phyloP scores from a whole-genome alignment of 306 rosid genomes.

The Quercus aquifolioides region DNA sequence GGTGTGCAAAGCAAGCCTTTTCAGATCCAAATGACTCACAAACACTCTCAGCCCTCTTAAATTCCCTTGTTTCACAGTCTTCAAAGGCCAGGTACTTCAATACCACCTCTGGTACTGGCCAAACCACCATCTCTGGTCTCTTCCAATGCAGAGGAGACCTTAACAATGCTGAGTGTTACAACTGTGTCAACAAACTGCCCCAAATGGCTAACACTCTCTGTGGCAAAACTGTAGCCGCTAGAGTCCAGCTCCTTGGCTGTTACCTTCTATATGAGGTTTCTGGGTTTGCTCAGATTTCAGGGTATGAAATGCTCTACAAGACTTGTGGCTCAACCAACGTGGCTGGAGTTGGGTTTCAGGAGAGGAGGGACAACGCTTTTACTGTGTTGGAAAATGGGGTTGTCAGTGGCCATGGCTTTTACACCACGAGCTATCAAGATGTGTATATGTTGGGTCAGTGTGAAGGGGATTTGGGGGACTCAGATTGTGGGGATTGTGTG shows the following conservation, averaged over 20 bases:
- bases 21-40: constrained; percentile 90
- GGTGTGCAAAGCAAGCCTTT: constrained; percentile 78
- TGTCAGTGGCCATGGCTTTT: constrained; percentile 74
- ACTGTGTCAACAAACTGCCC: constrained; percentile 76
- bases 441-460: constrained; percentile 86
- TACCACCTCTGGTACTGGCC: constrained; percentile 62
- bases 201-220: constrained; percentile 52
- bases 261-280: constrained; percentile 73
- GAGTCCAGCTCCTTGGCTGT: constrained; percentile 84
- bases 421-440: constrained; percentile 62
- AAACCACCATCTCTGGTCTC: constrained; percentile 60
- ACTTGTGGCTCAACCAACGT: constrained; percentile 62
- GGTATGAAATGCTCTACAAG: constrained; percentile 75
- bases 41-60: constrained; percentile 71
- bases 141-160: constrained; percentile 96
- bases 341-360: constrained; percentile 77
- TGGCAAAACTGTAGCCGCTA: constrained; percentile 71
- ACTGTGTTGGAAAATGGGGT: constrained; percentile 77
- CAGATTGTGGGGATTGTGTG: constrained; percentile 83
- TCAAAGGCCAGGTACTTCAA: constrained; percentile 71
- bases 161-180: constrained; percentile 64
- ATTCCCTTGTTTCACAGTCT: constrained; percentile 69
- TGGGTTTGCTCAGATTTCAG: constrained; percentile 82
- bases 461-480: constrained; percentile 86
- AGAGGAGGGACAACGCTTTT: constrained; percentile 75